Base-by-base conservation (phyloP, 371 early-diverging fungal genomes). In the Mucor lusitanicus region DNA sequence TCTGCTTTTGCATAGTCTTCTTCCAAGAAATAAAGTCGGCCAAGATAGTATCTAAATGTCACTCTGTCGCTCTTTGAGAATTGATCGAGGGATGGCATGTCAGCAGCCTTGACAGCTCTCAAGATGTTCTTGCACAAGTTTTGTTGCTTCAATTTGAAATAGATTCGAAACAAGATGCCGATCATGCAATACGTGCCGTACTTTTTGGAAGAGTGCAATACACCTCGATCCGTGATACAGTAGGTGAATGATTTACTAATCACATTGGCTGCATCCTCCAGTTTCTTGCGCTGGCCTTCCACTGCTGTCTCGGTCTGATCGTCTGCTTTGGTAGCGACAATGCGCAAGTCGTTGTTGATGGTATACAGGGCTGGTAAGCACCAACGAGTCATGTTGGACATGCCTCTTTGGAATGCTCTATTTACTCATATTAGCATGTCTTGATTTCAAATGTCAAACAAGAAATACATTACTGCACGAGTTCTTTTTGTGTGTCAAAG, bases 131-230 rank as follows among this genome's bases (percentile, higher is more conserved):
- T 85, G 65, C 95, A 94, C 17, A 97, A 77, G 67, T 95, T 94
- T 61, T 91, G 89, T 55, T 91, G 90, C 57, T 87, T 88, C 32
- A 95, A 76, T 88, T 88, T 86, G 73, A 94, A 92, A 64, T 96
- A 96, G 4, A 91, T 92, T 54, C 86, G 80, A 74, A 97, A 93
- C 23, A 97, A 79, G 5, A 95, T 82, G 37, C 91, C 93, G 61
- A 89, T 89, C 73, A 96, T 86, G 63, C 82, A 88, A 71, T 94
- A 97, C 0, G 94, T 94, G 15, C 97, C 97, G 89, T 93, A 94
- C 65, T 94, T 95, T 37, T 94, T 88, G 21, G 95, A 94, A n/a
- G 69, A 61, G 6, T 65, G 63, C 9, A 85, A 55, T 6, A 82
- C 64, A 0, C 89, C 73, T 65, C 87, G 78, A 69, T 97, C 97